These are phyloP conservation scores for Eucalyptus regnans DNA, from an alignment of 345 rosid genomes.

Conservation along the genomic window DNA sequence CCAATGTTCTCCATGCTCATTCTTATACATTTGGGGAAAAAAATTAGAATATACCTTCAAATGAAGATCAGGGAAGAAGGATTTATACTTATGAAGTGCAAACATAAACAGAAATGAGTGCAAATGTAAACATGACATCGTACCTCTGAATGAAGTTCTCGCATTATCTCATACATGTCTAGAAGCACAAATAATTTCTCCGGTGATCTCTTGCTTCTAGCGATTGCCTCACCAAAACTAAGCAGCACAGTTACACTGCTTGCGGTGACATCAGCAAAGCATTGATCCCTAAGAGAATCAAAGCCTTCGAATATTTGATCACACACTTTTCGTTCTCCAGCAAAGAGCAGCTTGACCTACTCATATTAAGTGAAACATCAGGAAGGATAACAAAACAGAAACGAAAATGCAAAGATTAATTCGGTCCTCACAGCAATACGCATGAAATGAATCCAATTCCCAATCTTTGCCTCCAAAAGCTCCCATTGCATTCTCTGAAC, in stretches of 20 bases:
- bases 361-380: not conserved
- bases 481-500: conserved; percentile 99
- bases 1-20: not conserved
- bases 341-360: conserved; percentile 92
- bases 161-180: conserved; percentile 98
- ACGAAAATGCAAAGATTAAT: not conserved
- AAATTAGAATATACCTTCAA: not conserved
- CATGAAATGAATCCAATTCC: conserved; percentile 98
- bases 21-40: not conserved
- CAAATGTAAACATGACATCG: not conserved
- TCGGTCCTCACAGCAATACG: conserved; percentile 81
- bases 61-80: not conserved
- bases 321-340: conserved; percentile 89
- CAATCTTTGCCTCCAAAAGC: conserved; percentile 94
- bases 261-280: conserved; percentile 78
- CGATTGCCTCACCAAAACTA: conserved; percentile 98
- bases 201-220: conserved; percentile 95
- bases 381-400: not conserved
- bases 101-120: not conserved
- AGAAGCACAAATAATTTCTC: conserved; percentile 96
- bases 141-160: conserved; percentile 97
- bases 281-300: conserved; percentile 83
- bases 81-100: not conserved
- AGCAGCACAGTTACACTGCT: conserved; percentile 84
- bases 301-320: conserved; percentile 86